Percentiles rank a stretch among this genome's conserved stretches.
Conservation (phyloP, 169 alveolate species). For the Eimeria falciformis region DNA sequence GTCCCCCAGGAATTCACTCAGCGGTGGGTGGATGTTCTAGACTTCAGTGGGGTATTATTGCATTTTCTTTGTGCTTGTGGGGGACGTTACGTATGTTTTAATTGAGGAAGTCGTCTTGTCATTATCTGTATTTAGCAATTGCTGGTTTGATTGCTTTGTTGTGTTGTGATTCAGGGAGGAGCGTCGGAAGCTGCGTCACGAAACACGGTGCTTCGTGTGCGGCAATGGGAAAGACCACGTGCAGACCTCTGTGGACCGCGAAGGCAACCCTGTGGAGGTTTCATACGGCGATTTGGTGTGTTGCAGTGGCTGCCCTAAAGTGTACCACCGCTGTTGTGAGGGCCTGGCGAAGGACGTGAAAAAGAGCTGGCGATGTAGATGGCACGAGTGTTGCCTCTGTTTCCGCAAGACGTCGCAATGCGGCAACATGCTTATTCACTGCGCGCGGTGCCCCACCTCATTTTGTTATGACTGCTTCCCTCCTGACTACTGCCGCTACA, state of each 20-base stretch:
- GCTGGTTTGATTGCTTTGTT: neutral
- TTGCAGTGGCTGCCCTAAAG: slow-evolving; percentile 93
- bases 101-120: neutral
- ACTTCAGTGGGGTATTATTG: neutral
- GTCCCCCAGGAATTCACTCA: slow-evolving; percentile 78
- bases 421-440: slow-evolving; percentile 93
- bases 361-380: slow-evolving; percentile 92
- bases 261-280: slow-evolving; percentile 83
- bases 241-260: slow-evolving; percentile 83
- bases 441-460: slow-evolving; percentile 94
- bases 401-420: slow-evolving; percentile 92
- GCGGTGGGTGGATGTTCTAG: slow-evolving; percentile 41
- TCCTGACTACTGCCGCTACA: slow-evolving; percentile 84
- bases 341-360: slow-evolving; percentile 80
- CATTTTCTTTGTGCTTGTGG: neutral
- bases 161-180: slow-evolving; percentile 78
- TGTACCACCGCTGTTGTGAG: slow-evolving; percentile 91
- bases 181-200: slow-evolving; percentile 90
- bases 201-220: slow-evolving; percentile 91
- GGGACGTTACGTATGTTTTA: neutral
- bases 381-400: slow-evolving; percentile 95
- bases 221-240: slow-evolving; percentile 87
- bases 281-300: slow-evolving; percentile 89
- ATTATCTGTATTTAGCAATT: neutral
- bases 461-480: slow-evolving; percentile 95